phyloP scores from a whole-genome alignment of 2,329 filamentous ascomycete genomes.

The Geosmithia morbida region DNA sequence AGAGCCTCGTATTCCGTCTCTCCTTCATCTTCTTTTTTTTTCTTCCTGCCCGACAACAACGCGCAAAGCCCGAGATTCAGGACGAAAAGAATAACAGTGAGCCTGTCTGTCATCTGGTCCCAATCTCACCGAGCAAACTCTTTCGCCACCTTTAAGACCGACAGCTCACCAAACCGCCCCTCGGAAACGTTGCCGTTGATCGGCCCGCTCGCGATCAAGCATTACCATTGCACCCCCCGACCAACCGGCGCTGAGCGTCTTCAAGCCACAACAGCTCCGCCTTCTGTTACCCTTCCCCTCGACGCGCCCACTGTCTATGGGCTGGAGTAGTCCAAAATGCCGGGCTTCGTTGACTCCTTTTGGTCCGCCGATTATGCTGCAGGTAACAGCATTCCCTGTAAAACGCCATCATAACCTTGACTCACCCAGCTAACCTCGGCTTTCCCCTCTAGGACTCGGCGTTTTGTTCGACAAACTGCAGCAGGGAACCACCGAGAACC shows the following conservation, averaged over 20 bases:
- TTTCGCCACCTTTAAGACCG: not conserved
- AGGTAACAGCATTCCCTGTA: constrained; percentile 35
- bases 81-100: not conserved
- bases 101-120: not conserved
- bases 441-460: constrained; percentile 48
- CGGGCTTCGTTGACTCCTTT: constrained; percentile 87
- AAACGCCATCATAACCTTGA: not conserved
- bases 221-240: not conserved
- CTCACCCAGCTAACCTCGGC: not conserved
- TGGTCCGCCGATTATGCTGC: constrained; percentile 97
- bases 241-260: not conserved
- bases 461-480: constrained; percentile 94
- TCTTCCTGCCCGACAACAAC: not conserved
- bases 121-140: not conserved
- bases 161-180: not conserved
- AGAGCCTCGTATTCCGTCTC: not conserved
- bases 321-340: constrained; percentile 39
- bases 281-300: not conserved
- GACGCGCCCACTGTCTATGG: not conserved
- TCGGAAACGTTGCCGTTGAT: not conserved
- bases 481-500: constrained; percentile 89
- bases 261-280: not conserved
- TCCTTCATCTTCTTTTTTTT: not conserved
- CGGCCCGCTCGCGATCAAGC: not conserved
- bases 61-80: not conserved